These are phyloP conservation scores for Venustampulla echinocandica DNA, from an alignment of 495 filamentous ascomycete species.

Conservation along the genomic window DNA sequence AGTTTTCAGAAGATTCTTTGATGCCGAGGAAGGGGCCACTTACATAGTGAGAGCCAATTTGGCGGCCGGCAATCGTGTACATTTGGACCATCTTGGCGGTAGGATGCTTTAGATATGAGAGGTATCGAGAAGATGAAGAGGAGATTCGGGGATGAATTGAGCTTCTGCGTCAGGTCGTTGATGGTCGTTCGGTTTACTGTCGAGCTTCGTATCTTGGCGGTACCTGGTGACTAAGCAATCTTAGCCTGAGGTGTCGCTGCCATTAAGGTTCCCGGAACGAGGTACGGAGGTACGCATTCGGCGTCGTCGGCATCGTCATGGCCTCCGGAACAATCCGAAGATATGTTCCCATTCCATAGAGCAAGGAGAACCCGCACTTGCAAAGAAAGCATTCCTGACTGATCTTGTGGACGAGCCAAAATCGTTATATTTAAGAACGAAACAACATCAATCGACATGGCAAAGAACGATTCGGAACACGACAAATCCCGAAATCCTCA, in stretches of 20 bases:
- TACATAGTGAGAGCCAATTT: constrained; percentile 92
- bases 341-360: too few relatives aligned
- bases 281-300: background rate
- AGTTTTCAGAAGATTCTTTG: constrained; percentile 1
- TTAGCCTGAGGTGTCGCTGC: too few relatives aligned
- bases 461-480: constrained; percentile 17
- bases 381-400: too few relatives aligned
- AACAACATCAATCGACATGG: too few relatives aligned
- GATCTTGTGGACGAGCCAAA: too few relatives aligned
- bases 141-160: constrained; percentile 24
- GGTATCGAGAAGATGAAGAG: constrained; percentile 23
- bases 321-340: background rate
- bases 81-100: constrained; percentile 70
- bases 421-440: too few relatives aligned
- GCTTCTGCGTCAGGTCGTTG: constrained; percentile 20
- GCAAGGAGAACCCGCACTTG: too few relatives aligned
- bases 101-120: constrained; percentile 29
- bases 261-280: too few relatives aligned
- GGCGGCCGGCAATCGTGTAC: constrained; percentile 79
- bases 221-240: constrained; percentile 5
- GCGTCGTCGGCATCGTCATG: background rate
- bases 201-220: constrained; percentile 15
- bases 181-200: constrained; percentile 5
- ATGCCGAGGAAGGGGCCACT: constrained; percentile 31
- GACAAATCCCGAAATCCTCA: constrained; percentile 11